phyloP scores from a whole-genome alignment of 23 red algal species.

The Gracilaria caudata region DNA sequence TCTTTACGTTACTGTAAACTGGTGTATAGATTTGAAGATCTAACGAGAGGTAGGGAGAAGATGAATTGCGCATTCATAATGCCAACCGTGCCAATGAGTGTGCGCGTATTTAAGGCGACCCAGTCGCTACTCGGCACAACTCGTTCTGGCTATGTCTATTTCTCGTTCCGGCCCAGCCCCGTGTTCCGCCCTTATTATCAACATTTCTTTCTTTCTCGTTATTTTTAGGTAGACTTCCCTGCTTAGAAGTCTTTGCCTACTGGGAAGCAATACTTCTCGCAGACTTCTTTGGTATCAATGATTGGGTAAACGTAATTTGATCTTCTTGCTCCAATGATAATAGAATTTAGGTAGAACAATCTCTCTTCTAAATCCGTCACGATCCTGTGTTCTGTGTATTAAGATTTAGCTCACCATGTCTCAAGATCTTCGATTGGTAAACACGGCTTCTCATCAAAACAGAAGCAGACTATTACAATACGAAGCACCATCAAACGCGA shows the following conservation, averaged over 20 bases:
- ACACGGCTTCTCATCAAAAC: neutral
- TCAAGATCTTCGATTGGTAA: too few relatives aligned
- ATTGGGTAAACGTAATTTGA: too few relatives aligned
- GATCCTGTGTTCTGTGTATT: too few relatives aligned
- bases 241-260: too few relatives aligned
- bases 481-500: neutral
- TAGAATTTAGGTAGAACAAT: too few relatives aligned
- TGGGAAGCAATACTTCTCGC: neutral
- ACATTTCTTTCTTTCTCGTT: too few relatives aligned
- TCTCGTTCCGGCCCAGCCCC: neutral
- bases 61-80: neutral
- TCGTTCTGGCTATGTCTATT: neutral
- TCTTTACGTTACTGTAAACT: neutral
- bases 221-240: too few relatives aligned
- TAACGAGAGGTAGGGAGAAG: neutral
- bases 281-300: too few relatives aligned
- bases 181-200: too few relatives aligned
- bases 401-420: too few relatives aligned
- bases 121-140: neutral
- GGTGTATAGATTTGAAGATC: neutral
- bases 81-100: neutral
- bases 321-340: too few relatives aligned
- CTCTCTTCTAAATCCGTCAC: too few relatives aligned
- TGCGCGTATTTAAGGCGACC: neutral
- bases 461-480: neutral